Conservation (phyloP, 305 asterid species). For the Rubia peregrina region DNA sequence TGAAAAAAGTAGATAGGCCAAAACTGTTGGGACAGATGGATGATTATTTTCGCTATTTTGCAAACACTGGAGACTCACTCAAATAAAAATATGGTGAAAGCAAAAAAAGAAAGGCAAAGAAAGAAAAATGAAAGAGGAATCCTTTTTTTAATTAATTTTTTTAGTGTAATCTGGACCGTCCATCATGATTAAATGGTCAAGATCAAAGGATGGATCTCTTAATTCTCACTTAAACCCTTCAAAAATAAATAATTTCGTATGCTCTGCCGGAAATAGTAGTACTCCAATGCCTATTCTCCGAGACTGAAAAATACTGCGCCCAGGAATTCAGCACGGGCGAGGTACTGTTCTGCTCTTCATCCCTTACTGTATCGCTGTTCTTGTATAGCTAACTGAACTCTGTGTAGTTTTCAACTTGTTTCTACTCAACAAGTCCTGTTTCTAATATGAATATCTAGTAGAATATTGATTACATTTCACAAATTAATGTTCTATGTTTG, state of each 20-base stretch:
- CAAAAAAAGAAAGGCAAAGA: no score
- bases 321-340: conserved; percentile 80
- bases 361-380: no score
- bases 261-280: conserved; percentile 79
- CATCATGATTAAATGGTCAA: not conserved
- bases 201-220: not conserved
- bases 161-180: not conserved
- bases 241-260: conserved; percentile 37
- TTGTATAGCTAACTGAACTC: not conserved
- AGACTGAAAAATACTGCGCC: conserved; percentile 69
- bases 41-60: no score
- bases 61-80: no score
- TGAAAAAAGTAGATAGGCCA: no score
- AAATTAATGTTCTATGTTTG: not conserved
- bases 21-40: no score
- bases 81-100: no score
- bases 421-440: no score
- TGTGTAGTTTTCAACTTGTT: not conserved
- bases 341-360: conserved; percentile 25
- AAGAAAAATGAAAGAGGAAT: no score
- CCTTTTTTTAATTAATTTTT: no score
- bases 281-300: conserved; percentile 92
- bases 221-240: not conserved
- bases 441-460: no score
- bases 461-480: not conserved